Evolutionary conservation across 2,329 filamentous ascomycete genomes (phyloP), one percentile per base, ranked within the genome.

Genomic region (Clarireedia hainanense): DNA sequence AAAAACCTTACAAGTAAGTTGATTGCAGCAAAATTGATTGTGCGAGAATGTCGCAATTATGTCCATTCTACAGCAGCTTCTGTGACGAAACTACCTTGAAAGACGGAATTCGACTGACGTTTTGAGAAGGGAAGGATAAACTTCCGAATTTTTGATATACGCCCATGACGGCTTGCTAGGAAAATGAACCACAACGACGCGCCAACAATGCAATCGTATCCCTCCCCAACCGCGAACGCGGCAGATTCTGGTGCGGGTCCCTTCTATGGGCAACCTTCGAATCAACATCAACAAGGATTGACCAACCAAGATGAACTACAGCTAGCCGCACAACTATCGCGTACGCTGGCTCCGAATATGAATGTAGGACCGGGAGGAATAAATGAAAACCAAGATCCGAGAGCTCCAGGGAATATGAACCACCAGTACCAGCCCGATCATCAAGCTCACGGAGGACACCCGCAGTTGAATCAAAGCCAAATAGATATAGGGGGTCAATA

Each of bases 401-500:
- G 65, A 55, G 49, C 51, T 53, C 66, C 60, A 68, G 73, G 59
- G 65, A 72, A 55, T 69, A 71, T 55, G 34, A 54, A 42, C 37
- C 66, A 65, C 39, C 67, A 68, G 47, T 69, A 67, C 40, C 65
- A 69, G 42, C 67, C 71, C 26, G 67, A 71, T 47, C 65, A 68
- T 50, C 56, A 59, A 30, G 14, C 54, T 27, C 62, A 63, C 50
- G 47, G 56, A 37, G 52, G 52, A 5, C 64, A 65, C 27, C 54
- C 55, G 26, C 36, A 61, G 14, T 51, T 59, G 17, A 55, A 42
- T 30, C 64, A 67, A 53, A 58, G 56, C 5, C 58, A 60, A 34
- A 61, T 68, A 58, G 65, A 65, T 46, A 62, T 80, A 61, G 74
- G 72, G 61, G 78, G 79, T 64, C 72, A 74, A 59, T 74, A 74